A percentile compares a stretch with the other conserved stretches of the same genome.
Conservation (phyloP, 2,329 filamentous ascomycete species). For the Xylariaceae sp. region DNA sequence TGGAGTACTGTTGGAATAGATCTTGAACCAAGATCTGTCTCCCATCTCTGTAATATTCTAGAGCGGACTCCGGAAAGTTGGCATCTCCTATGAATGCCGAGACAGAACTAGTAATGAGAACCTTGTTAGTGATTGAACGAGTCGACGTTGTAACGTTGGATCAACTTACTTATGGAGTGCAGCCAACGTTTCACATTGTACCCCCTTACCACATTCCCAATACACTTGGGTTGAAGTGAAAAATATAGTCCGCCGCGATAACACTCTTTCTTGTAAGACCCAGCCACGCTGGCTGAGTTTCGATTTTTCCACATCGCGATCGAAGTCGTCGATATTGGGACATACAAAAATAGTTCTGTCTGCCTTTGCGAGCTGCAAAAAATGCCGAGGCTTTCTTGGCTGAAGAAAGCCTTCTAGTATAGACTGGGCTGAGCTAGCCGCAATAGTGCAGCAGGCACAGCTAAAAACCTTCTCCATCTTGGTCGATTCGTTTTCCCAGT, state of each 20-base stretch:
- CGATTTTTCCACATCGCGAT: slow-evolving; percentile 9
- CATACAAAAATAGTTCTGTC: slow-evolving; percentile 9
- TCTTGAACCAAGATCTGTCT: slow-evolving; percentile 12
- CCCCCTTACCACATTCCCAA: slow-evolving; percentile 17
- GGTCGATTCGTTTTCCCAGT: slow-evolving; percentile 8
- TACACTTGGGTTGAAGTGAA: slow-evolving; percentile 16
- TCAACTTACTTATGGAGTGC: slow-evolving; percentile 14
- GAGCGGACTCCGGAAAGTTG: slow-evolving; percentile 14
- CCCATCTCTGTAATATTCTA: slow-evolving; percentile 11
- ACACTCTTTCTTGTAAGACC: slow-evolving; percentile 18
- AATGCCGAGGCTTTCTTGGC: no score
- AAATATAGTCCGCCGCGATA: slow-evolving; percentile 16
- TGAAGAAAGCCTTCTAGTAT: slow-evolving; percentile 8
- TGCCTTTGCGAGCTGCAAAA: no score
- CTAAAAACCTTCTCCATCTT: slow-evolving; percentile 17
- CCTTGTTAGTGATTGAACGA: background rate
- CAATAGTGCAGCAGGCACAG: slow-evolving; percentile 13
- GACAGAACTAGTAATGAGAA: slow-evolving; percentile 3
- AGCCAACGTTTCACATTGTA: slow-evolving; percentile 17
- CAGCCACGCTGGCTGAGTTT: slow-evolving; percentile 14
- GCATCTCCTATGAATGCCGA: slow-evolving; percentile 12
- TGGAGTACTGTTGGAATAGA: slow-evolving; percentile 12
- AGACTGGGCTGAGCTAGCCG: slow-evolving; percentile 7
- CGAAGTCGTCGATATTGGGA: slow-evolving; percentile 17
- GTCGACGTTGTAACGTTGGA: background rate